Base-by-base conservation (phyloP, 805 yeast species). In the Komagataella pastoris region DNA sequence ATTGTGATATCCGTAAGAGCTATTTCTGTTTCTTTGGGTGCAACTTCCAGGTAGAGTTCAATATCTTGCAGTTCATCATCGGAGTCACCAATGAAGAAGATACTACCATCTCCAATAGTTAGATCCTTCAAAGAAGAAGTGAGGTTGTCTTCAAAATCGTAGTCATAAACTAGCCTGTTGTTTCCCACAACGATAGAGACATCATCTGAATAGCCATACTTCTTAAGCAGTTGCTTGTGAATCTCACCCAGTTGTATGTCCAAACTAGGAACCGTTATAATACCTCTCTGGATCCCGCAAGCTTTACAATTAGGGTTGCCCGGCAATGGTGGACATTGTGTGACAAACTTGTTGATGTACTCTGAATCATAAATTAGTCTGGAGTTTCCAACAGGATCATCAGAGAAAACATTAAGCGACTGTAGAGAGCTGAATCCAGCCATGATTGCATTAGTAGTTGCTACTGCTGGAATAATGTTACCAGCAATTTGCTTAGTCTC, bases 381-480 rank as follows among this genome's bases (percentile, higher is more conserved):
- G 46, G 77, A 72, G 7, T 65, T 63, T 1, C 58, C 55, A 7
- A 65, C 57, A 12, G 66, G 64, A 2, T 65, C 64, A 24, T 64
- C 56, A 1, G 60, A 58, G 57, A 69, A 84, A 59, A 51, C 79
- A 64, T 63, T 77, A 48, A 89, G 67, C 0, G 95, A 85, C 44
- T 83, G 79, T 45, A 91, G 63, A 3, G 89, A 82, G 14, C 93
- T 84, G 57, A 88, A 76, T 0, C 99, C 99, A 0, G 97, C 89
- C 58, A 93, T 83, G 12, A 93, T 83, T 1, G 99, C 98, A 65
- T 93, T 93, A 3, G 97, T 91, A 1, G 99, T 93, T 5, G 99
- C 98, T 58, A 95, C 90, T 0, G 99, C 99, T 0, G 99, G 99
- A 46, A 93, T 93, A 59, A 93, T 93, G 65, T 91, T 93, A 5